These are phyloP conservation scores for Nephelium lappaceum DNA, from an alignment of 345 rosid species.

Conservation along the genomic window DNA sequence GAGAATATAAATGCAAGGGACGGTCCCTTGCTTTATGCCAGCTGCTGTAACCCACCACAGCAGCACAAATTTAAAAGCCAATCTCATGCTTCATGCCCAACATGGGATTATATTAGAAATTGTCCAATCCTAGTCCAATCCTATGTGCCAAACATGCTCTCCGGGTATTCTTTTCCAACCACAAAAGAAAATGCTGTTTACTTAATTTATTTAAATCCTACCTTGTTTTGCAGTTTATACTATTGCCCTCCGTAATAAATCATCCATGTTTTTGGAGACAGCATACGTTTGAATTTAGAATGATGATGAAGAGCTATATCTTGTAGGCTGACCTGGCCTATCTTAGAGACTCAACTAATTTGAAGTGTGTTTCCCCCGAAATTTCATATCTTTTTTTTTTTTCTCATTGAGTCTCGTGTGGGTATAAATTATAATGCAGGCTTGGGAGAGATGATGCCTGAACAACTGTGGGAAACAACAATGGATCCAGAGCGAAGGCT, in stretches of 20 bases:
- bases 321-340: not conserved
- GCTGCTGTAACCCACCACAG: too few species aligned
- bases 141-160: too few species aligned
- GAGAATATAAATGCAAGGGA: too few species aligned
- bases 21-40: too few species aligned
- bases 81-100: too few species aligned
- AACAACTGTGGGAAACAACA: conserved; percentile 96
- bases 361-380: not conserved
- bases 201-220: not conserved
- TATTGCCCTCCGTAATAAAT: not conserved
- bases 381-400: not conserved
- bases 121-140: too few species aligned
- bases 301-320: not conserved
- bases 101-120: too few species aligned
- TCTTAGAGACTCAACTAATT: not conserved
- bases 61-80: too few species aligned
- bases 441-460: conserved; percentile 99
- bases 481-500: conserved; percentile 85
- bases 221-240: not conserved
- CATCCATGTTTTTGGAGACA: not conserved
- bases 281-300: not conserved
- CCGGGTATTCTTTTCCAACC: not conserved
- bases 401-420: not conserved
- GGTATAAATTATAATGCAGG: conserved; percentile 58
- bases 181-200: not conserved